Conservation (phyloP, 495 filamentous ascomycete species). For the Lophium mytilinum region DNA sequence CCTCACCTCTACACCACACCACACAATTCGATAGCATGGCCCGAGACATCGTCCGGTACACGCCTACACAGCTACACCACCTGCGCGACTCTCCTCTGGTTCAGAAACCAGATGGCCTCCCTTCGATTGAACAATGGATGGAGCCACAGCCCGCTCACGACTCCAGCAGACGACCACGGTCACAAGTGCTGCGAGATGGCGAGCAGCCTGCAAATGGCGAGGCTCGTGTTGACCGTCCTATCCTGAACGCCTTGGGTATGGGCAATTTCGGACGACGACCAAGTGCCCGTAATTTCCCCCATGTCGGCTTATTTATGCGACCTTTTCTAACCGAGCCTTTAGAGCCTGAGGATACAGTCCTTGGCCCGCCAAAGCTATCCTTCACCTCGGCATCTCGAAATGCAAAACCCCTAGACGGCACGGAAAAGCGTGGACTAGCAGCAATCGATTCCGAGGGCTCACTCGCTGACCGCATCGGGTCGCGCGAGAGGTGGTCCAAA, state of each 20-base stretch:
- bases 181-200: slow-evolving; percentile 4
- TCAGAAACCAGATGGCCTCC: slow-evolving; percentile 68
- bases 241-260: slow-evolving; percentile 21
- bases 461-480: slow-evolving; percentile 11
- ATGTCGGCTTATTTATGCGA: slow-evolving; percentile 3
- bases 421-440: slow-evolving; percentile 9
- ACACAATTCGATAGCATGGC: slow-evolving; percentile 16
- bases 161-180: slow-evolving; percentile 11
- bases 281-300: slow-evolving; percentile 44
- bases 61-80: slow-evolving; percentile 65
- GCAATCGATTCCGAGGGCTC: slow-evolving; percentile 8
- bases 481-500: slow-evolving; percentile 24
- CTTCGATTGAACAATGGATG: slow-evolving; percentile 96
- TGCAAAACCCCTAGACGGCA: slow-evolving; percentile 11
- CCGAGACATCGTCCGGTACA: slow-evolving; percentile 54
- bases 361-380: slow-evolving; percentile 77
- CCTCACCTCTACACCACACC: not conserved
- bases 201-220: slow-evolving; percentile 9
- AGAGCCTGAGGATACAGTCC: slow-evolving; percentile 74
- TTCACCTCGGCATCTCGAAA: slow-evolving; percentile 69
- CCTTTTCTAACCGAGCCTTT: slow-evolving; percentile 8
- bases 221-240: slow-evolving; percentile 11
- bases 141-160: slow-evolving; percentile 38
- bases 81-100: slow-evolving; percentile 80
- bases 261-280: slow-evolving; percentile 56